These are phyloP conservation scores for Endothia cerciana DNA, from an alignment of 2,329 filamentous ascomycete species.

Conservation along the genomic window DNA sequence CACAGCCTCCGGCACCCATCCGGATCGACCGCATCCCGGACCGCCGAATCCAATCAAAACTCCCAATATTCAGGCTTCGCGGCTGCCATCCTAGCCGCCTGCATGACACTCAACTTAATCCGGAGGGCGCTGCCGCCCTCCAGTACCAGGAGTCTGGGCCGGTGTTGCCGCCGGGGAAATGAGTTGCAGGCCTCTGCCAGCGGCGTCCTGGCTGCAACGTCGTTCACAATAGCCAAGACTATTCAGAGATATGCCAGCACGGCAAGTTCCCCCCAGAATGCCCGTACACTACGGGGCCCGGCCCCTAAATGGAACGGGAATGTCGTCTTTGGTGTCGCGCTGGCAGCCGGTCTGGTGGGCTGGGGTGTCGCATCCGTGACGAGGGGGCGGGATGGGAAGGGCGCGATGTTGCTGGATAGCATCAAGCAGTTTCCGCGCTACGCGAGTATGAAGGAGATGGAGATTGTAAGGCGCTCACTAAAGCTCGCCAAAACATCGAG, in stretches of 20 bases:
- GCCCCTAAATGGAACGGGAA: slow-evolving; percentile 38
- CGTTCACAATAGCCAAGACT: slow-evolving; percentile 13
- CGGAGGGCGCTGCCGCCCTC: slow-evolving; percentile 26
- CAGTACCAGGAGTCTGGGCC: slow-evolving; percentile 16
- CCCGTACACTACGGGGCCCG: slow-evolving; percentile 16
- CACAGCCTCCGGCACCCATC: slow-evolving; percentile 3
- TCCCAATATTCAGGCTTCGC: slow-evolving; percentile 15
- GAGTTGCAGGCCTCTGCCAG: slow-evolving; percentile 15
- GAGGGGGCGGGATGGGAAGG: slow-evolving; percentile 31
- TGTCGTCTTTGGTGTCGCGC: slow-evolving; percentile 44
- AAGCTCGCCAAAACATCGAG: neutral
- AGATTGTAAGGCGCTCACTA: slow-evolving; percentile 38
- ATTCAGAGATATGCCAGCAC: slow-evolving; percentile 21
- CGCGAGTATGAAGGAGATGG: slow-evolving; percentile 49
- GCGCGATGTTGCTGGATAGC: slow-evolving; percentile 37
- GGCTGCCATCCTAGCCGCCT: slow-evolving; percentile 24
- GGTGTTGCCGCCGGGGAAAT: slow-evolving; percentile 12
- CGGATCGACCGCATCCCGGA: slow-evolving; percentile 19
- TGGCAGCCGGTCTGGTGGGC: slow-evolving; percentile 44
- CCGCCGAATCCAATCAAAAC: slow-evolving; percentile 25
- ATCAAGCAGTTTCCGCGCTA: slow-evolving; percentile 39
- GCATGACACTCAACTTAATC: slow-evolving; percentile 27
- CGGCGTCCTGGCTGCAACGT: slow-evolving; percentile 24
- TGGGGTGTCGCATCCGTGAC: slow-evolving; percentile 45
- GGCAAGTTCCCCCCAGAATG: neutral